Evolutionary conservation across 176 grass and related monocot species (phyloP), one percentile per base, ranked within the genome.

Genomic region (Hordeum marinum): DNA sequence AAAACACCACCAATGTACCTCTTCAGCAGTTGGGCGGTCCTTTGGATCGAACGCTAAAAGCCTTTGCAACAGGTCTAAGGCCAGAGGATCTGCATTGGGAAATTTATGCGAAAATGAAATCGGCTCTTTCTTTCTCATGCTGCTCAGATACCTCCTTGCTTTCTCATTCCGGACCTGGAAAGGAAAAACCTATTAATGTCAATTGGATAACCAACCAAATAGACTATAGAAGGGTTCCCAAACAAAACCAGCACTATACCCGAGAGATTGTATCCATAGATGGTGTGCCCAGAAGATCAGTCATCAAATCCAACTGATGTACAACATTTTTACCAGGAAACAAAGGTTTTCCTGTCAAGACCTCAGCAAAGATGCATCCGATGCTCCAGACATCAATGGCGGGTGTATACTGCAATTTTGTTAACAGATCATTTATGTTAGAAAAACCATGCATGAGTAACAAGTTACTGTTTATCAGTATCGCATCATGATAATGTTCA

Each of bases 251-350:
- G 8, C 21, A 75, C 34, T 63, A 67, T 96, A 99, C 96, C 96
- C 90, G 91, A 85, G 96, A 99, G 88, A 99, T 96, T 14, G 93
- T 99, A 84, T 99, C 93, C 80, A 94, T 89, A 17, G 91, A 96
- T 82, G 96, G 96, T 1, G 91, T 99, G 67, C 96, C 96, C 10
- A 99, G 88, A 87, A 99, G 92, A 88, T 99, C 96, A 68, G 96
- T 99, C 88, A 99, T 99, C 84, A 99, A 85, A 78, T 99, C 96
- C 84, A 99, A 90, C 68, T 99, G 96, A 86, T 99, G 96, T 54
- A 99, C 96, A 85, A 99, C 96, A 92, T 99, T 99, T 94, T 96
- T 99, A 90, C 96, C 96, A 82, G 96, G 93, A 85, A 99, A 99
- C 77, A 99, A 90, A 71, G 96, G 96, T 73, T 96, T 99, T 46